A percentile compares a stretch with the other conserved stretches of the same genome.
Evolutionary conservation across 371 early-diverging fungal species (phyloP).

Genomic region (Chytridium lagenaria): DNA sequence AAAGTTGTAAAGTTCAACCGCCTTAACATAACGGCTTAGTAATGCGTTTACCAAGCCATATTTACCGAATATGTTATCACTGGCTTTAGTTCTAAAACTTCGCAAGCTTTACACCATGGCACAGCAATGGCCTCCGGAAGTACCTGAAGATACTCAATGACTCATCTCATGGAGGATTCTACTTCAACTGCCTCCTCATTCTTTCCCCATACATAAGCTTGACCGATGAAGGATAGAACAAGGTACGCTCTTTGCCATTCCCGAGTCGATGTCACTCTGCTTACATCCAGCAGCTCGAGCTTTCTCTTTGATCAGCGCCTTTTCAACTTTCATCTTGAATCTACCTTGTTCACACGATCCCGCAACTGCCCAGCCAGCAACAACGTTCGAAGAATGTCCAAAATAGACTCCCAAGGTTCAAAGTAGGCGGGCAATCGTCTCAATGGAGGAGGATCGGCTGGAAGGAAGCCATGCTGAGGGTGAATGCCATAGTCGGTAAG

Average conservation of each 20-base stretch:
- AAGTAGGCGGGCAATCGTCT: slow-evolving; percentile 75
- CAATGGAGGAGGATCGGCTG: slow-evolving; percentile 74
- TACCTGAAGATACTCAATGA: slow-evolving; percentile 49
- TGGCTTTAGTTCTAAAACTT: slow-evolving; percentile 83
- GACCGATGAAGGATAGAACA: slow-evolving; percentile 85
- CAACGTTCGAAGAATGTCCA: slow-evolving; percentile 78
- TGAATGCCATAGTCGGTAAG: slow-evolving; percentile 81
- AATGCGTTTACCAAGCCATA: not conserved
- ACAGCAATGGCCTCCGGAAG: slow-evolving; percentile 82
- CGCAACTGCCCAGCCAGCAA: slow-evolving; percentile 81
- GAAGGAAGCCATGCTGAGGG: slow-evolving; percentile 87
- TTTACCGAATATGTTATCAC: slow-evolving; percentile 80
- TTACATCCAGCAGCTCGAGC: slow-evolving; percentile 78
- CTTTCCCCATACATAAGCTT: slow-evolving; percentile 89
- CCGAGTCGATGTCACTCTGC: slow-evolving; percentile 57
- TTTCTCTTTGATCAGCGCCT: slow-evolving; percentile 32
- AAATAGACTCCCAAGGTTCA: slow-evolving; percentile 87
- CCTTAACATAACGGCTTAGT: not conserved
- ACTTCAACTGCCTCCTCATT: slow-evolving; percentile 78
- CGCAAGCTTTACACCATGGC: slow-evolving; percentile 84
- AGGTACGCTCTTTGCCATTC: slow-evolving; percentile 83
- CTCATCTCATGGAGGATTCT: slow-evolving; percentile 25
- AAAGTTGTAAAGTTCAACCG: slow-evolving; percentile 92
- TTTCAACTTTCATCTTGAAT: not conserved
- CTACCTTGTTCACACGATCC: slow-evolving; percentile 72